These are phyloP conservation scores for Botryotinia calthae DNA, from an alignment of 2,329 filamentous ascomycete species.

Conservation along the genomic window DNA sequence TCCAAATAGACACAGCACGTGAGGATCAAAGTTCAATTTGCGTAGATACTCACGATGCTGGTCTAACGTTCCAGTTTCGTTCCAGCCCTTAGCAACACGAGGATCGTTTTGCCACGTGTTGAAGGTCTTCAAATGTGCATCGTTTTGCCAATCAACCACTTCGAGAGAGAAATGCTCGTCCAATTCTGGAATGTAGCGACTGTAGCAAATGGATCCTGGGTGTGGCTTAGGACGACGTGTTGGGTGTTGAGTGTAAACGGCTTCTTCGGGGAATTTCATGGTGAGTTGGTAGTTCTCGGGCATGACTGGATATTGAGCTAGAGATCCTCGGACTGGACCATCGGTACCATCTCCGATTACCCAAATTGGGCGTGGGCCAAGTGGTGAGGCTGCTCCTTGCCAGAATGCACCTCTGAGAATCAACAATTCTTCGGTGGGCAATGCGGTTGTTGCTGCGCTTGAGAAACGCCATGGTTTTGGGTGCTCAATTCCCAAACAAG, in stretches of 20 bases:
- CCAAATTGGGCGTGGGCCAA: constrained; percentile 64
- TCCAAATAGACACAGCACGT: constrained; percentile 68
- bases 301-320: constrained; percentile 41
- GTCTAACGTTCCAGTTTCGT: constrained; percentile 72
- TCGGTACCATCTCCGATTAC: constrained; percentile 29
- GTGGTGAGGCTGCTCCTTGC: constrained; percentile 67
- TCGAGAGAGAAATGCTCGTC: constrained; percentile 75
- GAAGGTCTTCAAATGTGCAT: constrained; percentile 66
- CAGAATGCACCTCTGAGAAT: constrained; percentile 60
- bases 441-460: not conserved
- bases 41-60: constrained; percentile 68
- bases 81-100: constrained; percentile 76
- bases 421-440: constrained; percentile 41
- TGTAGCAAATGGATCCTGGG: constrained; percentile 70
- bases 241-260: constrained; percentile 62
- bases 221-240: constrained; percentile 68
- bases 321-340: constrained; percentile 42
- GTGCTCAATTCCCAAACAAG: constrained; percentile 29
- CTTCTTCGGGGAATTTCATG: constrained; percentile 31
- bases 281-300: constrained; percentile 46
- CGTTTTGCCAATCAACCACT: constrained; percentile 64
- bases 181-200: constrained; percentile 73
- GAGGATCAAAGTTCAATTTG: constrained; percentile 66
- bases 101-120: constrained; percentile 83
- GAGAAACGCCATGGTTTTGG: constrained; percentile 24